Evolutionary conservation across 2,329 filamentous ascomycete species (phyloP).

Genomic region (Botrytis sinoallii): DNA sequence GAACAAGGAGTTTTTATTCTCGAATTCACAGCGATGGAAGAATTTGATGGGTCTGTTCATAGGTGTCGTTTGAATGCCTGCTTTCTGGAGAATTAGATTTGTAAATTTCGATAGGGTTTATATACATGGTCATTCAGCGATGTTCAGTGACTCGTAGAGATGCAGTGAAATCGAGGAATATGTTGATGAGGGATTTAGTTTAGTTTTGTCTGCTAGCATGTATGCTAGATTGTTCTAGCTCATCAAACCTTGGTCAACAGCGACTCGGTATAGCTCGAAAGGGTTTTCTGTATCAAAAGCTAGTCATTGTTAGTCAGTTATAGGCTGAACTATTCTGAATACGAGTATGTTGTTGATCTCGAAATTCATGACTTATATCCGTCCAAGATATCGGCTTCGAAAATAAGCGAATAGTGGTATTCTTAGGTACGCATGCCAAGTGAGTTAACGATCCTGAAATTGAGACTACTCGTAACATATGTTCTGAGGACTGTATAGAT

Average conservation of each 20-base stretch:
- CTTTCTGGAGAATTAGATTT: neutral
- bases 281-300: rapidly evolving
- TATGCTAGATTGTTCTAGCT: neutral
- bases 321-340: neutral
- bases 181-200: neutral
- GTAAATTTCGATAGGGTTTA: neutral
- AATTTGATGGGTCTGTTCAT: neutral
- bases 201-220: neutral
- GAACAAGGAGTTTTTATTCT: neutral
- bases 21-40: neutral
- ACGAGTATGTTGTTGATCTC: too few relatives aligned
- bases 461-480: neutral
- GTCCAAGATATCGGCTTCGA: neutral
- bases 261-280: too few relatives aligned
- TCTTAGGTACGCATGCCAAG: neutral
- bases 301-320: neutral
- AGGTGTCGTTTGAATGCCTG: neutral
- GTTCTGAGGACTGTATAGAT: neutral
- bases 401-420: neutral
- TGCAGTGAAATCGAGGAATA: neutral
- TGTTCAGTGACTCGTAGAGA: neutral
- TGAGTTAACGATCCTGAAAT: neutral
- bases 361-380: neutral
- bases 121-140: neutral
- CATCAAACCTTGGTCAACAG: neutral